These are phyloP conservation scores for Paramecium primaurelia DNA, from an alignment of 73 alveolate species.

Conservation along the genomic window DNA sequence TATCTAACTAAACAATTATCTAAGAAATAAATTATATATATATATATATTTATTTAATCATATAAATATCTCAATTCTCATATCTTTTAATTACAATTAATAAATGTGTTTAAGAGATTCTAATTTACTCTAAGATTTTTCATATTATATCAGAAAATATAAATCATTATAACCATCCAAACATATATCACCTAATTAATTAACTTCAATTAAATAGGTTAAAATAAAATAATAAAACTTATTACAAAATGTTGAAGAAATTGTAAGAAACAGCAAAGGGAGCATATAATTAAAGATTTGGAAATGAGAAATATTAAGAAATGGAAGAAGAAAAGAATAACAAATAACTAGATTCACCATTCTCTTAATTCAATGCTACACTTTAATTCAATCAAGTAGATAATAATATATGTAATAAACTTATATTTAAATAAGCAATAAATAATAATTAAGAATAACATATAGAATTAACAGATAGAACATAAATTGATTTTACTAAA, in stretches of 20 bases:
- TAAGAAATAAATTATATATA: not conserved
- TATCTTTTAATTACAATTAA: not conserved
- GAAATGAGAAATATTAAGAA: not conserved
- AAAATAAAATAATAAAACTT: not conserved
- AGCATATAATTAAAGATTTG: not conserved
- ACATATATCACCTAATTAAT: not conserved
- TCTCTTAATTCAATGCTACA: not conserved
- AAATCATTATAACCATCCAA: not conserved
- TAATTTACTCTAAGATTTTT: not conserved
- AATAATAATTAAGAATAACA: not conserved
- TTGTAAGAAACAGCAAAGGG: not conserved
- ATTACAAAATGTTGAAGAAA: not conserved
- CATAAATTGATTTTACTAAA: not conserved
- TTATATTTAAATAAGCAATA: not conserved
- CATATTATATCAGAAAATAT: not conserved
- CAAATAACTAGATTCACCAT: not conserved
- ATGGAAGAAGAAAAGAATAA: not conserved
- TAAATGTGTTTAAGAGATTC: not conserved
- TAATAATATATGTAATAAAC: not conserved
- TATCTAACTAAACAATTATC: constrained; percentile 9
- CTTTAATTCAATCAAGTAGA: not conserved
- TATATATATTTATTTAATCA: not conserved
- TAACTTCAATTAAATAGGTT: not conserved
- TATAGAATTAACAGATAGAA: not conserved
- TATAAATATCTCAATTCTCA: not conserved